phyloP scores from a whole-genome alignment of 2,329 filamentous ascomycete species.

The Xylaria sp. region DNA sequence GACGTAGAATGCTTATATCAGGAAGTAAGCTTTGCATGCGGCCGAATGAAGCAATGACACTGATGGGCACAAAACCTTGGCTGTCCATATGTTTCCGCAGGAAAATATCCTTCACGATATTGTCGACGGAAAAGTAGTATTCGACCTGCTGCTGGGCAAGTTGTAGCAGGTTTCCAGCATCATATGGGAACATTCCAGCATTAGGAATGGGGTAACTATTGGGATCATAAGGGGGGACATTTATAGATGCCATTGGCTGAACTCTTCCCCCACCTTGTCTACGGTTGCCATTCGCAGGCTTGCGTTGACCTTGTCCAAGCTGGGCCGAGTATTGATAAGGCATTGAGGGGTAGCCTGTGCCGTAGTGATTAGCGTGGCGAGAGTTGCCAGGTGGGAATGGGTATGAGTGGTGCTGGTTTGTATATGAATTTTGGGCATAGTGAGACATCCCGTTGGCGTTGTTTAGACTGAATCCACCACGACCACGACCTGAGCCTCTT shows the following conservation, averaged over 20 bases:
- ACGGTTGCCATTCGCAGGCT: conserved; percentile 33
- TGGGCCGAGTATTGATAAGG: conserved; percentile 36
- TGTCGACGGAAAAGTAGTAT: conserved; percentile 97
- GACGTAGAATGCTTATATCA: conserved; percentile 75
- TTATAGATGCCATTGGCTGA: conserved; percentile 49
- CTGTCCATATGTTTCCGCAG: conserved; percentile 92
- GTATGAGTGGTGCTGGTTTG: conserved; percentile 28
- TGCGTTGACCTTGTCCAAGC: conserved; percentile 32
- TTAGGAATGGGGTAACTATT: conserved; percentile 60
- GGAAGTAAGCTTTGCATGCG: conserved; percentile 76
- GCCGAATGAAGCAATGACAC: conserved; percentile 84
- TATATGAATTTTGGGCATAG: conserved; percentile 33
- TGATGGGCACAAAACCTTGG: conserved; percentile 85
- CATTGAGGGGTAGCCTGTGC: conserved; percentile 31
- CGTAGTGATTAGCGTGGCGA: conserved; percentile 28
- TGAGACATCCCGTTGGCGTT: conserved; percentile 37
- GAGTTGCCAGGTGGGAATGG: conserved; percentile 28
- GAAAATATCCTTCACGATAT: conserved; percentile 90
- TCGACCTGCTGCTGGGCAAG: conserved; percentile 64
- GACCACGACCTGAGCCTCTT: conserved; percentile 53
- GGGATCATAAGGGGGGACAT: conserved; percentile 65
- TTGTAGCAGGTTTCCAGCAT: conserved; percentile 52
- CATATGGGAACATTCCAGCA: conserved; percentile 50
- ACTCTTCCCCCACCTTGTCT: conserved; percentile 32
- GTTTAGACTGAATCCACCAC: conserved; percentile 44